Percentiles rank a stretch among this genome's conserved stretches.
Conservation (phyloP, 257 asterid genomes). For the Rubia yunnanensis region DNA sequence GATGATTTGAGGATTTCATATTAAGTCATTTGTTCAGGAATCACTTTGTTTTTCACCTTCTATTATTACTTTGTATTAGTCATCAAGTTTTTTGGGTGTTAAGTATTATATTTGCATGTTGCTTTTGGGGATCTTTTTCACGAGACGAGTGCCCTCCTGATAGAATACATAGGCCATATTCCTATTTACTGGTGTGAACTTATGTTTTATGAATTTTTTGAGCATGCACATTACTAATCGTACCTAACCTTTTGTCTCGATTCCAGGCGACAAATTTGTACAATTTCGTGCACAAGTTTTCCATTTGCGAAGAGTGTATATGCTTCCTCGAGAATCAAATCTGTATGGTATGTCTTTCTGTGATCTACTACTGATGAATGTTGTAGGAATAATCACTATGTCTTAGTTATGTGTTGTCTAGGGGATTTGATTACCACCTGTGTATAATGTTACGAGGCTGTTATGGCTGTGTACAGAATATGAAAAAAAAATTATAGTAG, state of each 20-base stretch:
- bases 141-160: too few species aligned
- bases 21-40: too few species aligned
- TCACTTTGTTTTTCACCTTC: too few species aligned
- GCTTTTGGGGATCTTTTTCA: too few species aligned
- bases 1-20: too few species aligned
- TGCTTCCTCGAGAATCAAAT: constrained; percentile 89
- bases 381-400: background rate
- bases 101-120: too few species aligned
- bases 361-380: background rate
- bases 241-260: constrained; percentile 12
- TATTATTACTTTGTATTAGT: too few species aligned
- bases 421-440: background rate
- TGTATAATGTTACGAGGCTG: background rate
- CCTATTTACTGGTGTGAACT: background rate
- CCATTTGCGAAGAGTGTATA: constrained; percentile 92
- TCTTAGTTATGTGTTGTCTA: too few species aligned
- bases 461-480: too few species aligned
- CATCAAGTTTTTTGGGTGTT: too few species aligned
- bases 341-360: constrained; percentile 56
- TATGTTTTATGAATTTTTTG: background rate
- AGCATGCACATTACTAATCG: too few species aligned
- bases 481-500: background rate
- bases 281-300: constrained; percentile 98
- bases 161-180: too few species aligned
- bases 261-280: constrained; percentile 85